These are phyloP conservation scores for Arthrobotrys pseudoclavata DNA, from an alignment of 2,329 filamentous ascomycete species.

Conservation along the genomic window DNA sequence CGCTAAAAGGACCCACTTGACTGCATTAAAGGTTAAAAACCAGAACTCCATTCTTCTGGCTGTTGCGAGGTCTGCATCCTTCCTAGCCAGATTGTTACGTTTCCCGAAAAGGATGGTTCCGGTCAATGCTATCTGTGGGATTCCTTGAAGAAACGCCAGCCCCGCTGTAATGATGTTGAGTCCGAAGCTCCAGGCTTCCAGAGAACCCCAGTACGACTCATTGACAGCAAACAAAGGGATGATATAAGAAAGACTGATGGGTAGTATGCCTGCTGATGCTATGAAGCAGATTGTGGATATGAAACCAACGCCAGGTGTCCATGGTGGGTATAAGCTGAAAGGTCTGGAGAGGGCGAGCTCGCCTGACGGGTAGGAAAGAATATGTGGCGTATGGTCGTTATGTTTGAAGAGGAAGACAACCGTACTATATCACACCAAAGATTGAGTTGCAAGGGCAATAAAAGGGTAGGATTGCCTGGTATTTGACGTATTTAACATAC, in stretches of 20 bases:
- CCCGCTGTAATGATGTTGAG: constrained; percentile 45
- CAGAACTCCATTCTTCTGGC: constrained; percentile 29
- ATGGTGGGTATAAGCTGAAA: constrained; percentile 33
- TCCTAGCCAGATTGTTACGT: background rate
- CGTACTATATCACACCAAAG: constrained; percentile 14
- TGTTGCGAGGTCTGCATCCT: background rate
- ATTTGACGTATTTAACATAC: constrained; percentile 4
- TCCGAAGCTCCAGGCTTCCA: constrained; percentile 54
- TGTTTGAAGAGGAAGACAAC: constrained; percentile 40
- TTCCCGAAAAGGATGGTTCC: constrained; percentile 7
- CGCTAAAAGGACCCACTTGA: constrained; percentile 44
- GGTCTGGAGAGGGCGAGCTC: constrained; percentile 35
- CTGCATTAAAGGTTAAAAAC: background rate
- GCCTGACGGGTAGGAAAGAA: constrained; percentile 36
- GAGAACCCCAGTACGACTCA: constrained; percentile 40
- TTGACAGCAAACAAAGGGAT: constrained; percentile 40
- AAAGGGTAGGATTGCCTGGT: background rate
- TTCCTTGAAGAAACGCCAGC: constrained; percentile 44
- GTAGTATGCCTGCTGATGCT: constrained; percentile 31
- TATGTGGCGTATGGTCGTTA: constrained; percentile 27
- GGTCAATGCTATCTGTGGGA: constrained; percentile 46
- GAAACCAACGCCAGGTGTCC: constrained; percentile 40
- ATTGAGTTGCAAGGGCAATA: background rate
- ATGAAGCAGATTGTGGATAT: constrained; percentile 31
- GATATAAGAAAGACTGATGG: constrained; percentile 46